These are phyloP conservation scores for Beauveria sp. DNA, from an alignment of 2,329 filamentous ascomycete genomes.

Conservation along the genomic window DNA sequence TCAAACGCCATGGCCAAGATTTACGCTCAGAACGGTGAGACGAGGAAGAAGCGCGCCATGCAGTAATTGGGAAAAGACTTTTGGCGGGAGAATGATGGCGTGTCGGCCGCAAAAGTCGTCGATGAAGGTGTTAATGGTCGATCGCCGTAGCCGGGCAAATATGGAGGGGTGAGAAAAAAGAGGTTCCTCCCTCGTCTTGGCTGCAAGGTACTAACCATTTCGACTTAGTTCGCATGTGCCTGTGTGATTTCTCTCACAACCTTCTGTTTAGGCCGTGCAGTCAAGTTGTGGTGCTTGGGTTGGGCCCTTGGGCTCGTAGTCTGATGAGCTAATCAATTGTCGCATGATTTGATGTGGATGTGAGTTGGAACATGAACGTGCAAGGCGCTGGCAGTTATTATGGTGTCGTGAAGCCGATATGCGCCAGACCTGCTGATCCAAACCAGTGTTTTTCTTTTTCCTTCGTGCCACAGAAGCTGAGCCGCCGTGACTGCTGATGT, in stretches of 20 bases:
- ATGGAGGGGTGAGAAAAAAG: not conserved
- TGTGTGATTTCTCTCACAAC: not conserved
- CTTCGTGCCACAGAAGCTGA: not conserved
- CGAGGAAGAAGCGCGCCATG: not conserved
- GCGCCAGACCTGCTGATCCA: not conserved
- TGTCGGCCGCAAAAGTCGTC: not conserved
- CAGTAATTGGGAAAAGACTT: not conserved
- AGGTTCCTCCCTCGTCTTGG: not conserved
- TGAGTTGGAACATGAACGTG: not conserved
- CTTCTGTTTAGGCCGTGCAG: too few species aligned
- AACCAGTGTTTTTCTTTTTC: not conserved
- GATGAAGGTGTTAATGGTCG: conserved; percentile 10
- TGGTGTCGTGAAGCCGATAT: not conserved
- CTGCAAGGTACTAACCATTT: too few species aligned
- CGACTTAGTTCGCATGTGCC: not conserved
- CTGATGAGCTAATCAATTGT: too few species aligned
- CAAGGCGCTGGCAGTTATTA: too few species aligned
- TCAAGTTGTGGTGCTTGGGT: too few species aligned
- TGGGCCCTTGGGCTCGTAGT: too few species aligned
- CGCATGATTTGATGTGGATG: not conserved
- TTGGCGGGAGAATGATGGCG: not conserved
- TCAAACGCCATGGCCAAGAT: not conserved
- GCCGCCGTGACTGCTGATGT: not conserved
- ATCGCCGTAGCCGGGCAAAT: not conserved
- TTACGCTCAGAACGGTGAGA: not conserved